These are phyloP conservation scores for Daldinia sp. DNA, from an alignment of 2,329 filamentous ascomycete genomes.

Conservation along the genomic window DNA sequence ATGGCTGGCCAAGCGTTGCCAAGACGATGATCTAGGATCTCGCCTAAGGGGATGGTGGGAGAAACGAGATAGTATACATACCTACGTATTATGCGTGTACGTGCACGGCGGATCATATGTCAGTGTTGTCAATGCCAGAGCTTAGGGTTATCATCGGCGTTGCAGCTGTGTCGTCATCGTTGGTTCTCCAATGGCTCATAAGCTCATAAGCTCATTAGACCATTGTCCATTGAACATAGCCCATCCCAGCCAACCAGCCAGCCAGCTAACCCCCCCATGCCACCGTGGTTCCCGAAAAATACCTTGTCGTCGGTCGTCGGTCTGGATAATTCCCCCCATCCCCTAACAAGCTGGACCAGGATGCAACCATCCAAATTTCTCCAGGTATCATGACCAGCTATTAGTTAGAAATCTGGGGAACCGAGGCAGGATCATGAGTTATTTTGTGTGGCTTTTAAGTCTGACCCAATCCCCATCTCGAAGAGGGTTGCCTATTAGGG, in stretches of 20 bases:
- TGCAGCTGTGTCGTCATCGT: slow-evolving; percentile 35
- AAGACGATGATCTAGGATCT: slow-evolving; percentile 20
- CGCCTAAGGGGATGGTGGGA: slow-evolving; percentile 1
- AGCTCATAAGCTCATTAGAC: too few species aligned
- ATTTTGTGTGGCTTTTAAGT: slow-evolving; percentile 33
- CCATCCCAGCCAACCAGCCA: not conserved
- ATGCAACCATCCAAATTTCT: slow-evolving; percentile 23
- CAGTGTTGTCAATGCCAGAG: slow-evolving; percentile 12
- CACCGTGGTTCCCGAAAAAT: slow-evolving; percentile 11
- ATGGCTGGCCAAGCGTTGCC: slow-evolving; percentile 2
- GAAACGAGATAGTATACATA: too few species aligned
- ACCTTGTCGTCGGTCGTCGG: slow-evolving; percentile 21
- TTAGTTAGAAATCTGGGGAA: slow-evolving; percentile 25
- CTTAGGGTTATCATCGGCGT: slow-evolving; percentile 31
- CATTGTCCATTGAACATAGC: too few species aligned
- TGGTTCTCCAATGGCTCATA: too few species aligned
- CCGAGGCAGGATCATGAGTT: slow-evolving; percentile 31
- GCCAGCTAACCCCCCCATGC: not conserved
- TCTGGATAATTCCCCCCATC: not conserved
- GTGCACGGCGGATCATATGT: not conserved
- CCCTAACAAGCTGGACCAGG: not conserved
- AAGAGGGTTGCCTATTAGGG: not conserved
- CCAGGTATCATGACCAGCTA: slow-evolving; percentile 25
- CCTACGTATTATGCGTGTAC: not conserved
- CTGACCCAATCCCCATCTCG: slow-evolving; percentile 12